Evolutionary conservation across 176 grass and related monocot genomes (phyloP).

Genomic region (Calamus simplicifolius): DNA sequence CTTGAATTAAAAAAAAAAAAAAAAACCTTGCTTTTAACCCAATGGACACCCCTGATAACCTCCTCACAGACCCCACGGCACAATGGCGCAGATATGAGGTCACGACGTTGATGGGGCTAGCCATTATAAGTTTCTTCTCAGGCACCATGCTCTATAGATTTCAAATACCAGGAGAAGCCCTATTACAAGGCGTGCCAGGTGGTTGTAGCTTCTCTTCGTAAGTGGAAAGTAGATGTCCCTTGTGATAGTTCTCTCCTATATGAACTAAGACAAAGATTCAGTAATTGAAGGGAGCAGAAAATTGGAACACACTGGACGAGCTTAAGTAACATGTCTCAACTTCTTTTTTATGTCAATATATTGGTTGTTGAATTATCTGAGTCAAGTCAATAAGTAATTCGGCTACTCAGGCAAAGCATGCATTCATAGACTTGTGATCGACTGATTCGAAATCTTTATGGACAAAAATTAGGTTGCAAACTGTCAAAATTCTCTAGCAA

Average conservation of each 20-base stretch:
- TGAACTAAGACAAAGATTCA: constrained; percentile 58
- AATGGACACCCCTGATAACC: too few relatives aligned
- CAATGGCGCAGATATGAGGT: too few relatives aligned
- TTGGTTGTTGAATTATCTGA: too few relatives aligned
- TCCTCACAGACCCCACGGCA: too few relatives aligned
- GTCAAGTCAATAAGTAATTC: too few relatives aligned
- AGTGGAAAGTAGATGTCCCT: constrained; percentile 40
- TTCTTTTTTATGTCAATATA: not conserved
- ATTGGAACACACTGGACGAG: constrained; percentile 62
- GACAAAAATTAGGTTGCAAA: too few relatives aligned
- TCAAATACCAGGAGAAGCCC: constrained; percentile 89
- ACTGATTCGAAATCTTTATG: too few relatives aligned
- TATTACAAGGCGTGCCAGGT: constrained; percentile 68
- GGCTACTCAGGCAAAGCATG: too few relatives aligned
- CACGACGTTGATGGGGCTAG: constrained; percentile 65
- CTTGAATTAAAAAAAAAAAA: too few relatives aligned
- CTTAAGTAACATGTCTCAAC: constrained; percentile 46
- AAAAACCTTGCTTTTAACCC: too few relatives aligned
- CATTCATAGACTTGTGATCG: too few relatives aligned
- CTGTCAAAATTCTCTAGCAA: too few relatives aligned
- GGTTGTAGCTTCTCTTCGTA: constrained; percentile 52
- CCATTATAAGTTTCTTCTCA: constrained; percentile 66
- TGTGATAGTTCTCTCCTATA: constrained; percentile 56
- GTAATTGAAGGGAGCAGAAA: constrained; percentile 83
- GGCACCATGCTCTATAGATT: constrained; percentile 65